Evolutionary conservation across 768 basidiomycete species (phyloP).

Genomic region (Mycena epipterygia): DNA sequence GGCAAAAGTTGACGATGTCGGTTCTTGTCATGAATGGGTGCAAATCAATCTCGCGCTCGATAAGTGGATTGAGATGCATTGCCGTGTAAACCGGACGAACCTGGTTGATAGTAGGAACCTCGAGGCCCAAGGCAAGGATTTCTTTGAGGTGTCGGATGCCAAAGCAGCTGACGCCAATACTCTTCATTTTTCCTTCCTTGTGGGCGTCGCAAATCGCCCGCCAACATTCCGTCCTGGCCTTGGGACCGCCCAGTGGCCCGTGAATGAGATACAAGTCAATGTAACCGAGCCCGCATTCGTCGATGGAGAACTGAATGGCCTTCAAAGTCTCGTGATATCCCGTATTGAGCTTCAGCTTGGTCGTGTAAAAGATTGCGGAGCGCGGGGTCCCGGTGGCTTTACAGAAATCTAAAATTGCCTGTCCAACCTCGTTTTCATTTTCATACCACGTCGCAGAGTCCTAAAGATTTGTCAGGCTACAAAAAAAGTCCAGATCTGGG

Average conservation of each 20-base stretch:
- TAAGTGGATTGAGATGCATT: conserved; percentile 6
- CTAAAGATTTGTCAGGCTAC: conserved; percentile 41
- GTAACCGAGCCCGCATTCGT: conserved; percentile 68
- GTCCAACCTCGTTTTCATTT: conserved; percentile 76
- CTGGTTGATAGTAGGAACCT: conserved; percentile 74
- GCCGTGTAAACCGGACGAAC: conserved; percentile 44
- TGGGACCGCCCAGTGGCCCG: conserved; percentile 72
- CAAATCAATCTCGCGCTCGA: conserved; percentile 58
- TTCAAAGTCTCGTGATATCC: conserved; percentile 63
- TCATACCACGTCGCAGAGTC: conserved; percentile 69
- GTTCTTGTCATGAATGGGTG: conserved; percentile 80
- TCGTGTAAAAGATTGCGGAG: conserved; percentile 76
- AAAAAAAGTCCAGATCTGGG: conserved; percentile 36
- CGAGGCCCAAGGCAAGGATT: conserved; percentile 55
- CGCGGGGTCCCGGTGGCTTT: conserved; percentile 62
- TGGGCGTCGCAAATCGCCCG: conserved; percentile 74
- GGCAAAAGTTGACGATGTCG: conserved; percentile 73
- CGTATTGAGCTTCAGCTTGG: conserved; percentile 73
- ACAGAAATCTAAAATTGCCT: conserved; percentile 71
- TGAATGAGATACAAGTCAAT: conserved; percentile 83
- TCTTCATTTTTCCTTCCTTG: conserved; percentile 68
- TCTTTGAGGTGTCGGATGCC: conserved; percentile 74
- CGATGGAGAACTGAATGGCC: conserved; percentile 66
- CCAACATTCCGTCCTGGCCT: conserved; percentile 74
- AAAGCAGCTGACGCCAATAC: conserved; percentile 76